Conservation (phyloP, 805 yeast genomes). For the Scheffersomyces ergatensis region DNA sequence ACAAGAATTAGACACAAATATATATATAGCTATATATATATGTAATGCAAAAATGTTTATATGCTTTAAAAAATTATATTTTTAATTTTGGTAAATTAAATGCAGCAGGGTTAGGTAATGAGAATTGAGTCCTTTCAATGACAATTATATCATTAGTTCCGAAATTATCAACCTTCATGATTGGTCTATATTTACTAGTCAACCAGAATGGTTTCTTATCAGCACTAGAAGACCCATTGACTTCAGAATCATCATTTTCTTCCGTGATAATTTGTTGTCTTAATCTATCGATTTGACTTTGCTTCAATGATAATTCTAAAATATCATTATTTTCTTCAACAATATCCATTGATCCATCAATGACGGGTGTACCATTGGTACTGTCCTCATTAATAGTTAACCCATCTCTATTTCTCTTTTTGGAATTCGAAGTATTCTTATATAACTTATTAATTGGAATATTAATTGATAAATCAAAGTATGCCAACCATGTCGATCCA, state of each 20-base stretch:
- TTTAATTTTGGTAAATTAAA: constrained; percentile 58
- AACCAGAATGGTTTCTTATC: constrained; percentile 60
- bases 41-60: constrained; percentile 1
- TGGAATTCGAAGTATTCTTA: constrained; percentile 21
- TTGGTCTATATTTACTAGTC: constrained; percentile 71
- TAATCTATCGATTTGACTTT: constrained; percentile 26
- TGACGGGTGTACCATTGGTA: constrained; percentile 2
- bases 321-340: constrained; percentile 21
- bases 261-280: constrained; percentile 40
- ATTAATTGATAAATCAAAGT: constrained; percentile 62
- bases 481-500: constrained; percentile 80
- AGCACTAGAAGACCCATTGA: constrained; percentile 5
- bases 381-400: constrained; percentile 27
- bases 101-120: constrained; percentile 59
- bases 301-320: constrained; percentile 25
- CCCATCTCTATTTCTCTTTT: constrained; percentile 46
- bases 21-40: not conserved
- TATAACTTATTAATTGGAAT: constrained; percentile 43
- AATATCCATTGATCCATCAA: constrained; percentile 21
- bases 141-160: constrained; percentile 60
- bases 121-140: constrained; percentile 71
- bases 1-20: not conserved
- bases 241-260: constrained; percentile 33
- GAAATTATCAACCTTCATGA: constrained; percentile 59
- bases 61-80: too few relatives aligned